Evolutionary conservation across 2,329 filamentous ascomycete genomes (phyloP).

Genomic region (Monilinia aucupariae): DNA sequence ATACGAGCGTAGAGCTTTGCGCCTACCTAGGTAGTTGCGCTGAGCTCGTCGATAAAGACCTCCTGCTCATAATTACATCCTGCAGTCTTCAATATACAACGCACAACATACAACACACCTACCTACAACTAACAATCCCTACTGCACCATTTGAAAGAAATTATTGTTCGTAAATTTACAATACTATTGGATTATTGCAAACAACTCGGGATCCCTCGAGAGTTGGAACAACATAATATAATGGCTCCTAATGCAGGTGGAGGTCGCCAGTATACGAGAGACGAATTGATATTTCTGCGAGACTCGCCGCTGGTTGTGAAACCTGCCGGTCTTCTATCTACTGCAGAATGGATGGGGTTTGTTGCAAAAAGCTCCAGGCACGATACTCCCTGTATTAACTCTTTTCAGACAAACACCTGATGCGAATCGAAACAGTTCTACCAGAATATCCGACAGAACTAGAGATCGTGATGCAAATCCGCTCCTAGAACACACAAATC

Average conservation of each 20-base stretch:
- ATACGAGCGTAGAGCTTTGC: conserved; percentile 2
- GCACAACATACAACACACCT: neutral
- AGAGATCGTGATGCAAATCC: conserved; percentile 32
- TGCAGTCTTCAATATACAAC: neutral
- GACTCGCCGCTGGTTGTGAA: conserved; percentile 74
- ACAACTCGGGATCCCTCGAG: neutral
- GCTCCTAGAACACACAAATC: conserved; percentile 37
- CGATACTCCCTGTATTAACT: conserved; percentile 23
- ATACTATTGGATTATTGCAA: neutral
- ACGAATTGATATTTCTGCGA: conserved; percentile 69
- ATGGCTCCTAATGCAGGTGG: conserved; percentile 31
- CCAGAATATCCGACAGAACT: conserved; percentile 45
- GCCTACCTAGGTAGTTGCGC: conserved; percentile 12
- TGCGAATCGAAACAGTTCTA: conserved; percentile 29
- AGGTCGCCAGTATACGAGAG: conserved; percentile 57
- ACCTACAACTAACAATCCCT: neutral
- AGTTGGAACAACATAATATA: conserved; percentile 1
- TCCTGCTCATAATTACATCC: neutral
- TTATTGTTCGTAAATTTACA: neutral
- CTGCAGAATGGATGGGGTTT: conserved; percentile 96
- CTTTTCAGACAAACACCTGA: conserved; percentile 30
- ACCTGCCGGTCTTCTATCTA: conserved; percentile 71
- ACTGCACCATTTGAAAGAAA: neutral
- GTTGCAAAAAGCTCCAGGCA: conserved; percentile 16
- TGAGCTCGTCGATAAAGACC: neutral